Conservation (phyloP, 116 monocot genomes). For the Posidonia oceanica region DNA sequence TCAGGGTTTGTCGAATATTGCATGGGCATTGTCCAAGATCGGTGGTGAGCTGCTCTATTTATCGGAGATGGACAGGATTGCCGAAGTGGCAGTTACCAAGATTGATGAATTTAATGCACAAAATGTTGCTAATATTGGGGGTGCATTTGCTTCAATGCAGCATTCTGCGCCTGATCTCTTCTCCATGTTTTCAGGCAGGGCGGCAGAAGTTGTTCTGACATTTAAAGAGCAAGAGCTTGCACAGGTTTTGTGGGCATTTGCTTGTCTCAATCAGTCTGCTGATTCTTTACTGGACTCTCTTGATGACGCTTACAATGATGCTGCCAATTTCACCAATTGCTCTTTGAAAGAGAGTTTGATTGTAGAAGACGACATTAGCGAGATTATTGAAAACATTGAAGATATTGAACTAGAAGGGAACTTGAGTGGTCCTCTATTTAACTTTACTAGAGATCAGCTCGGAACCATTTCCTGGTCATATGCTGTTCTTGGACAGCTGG, state of each 20-base stretch:
- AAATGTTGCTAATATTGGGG: constrained; percentile 89
- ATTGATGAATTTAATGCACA: constrained; percentile 79
- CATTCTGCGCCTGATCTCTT: constrained; percentile 77
- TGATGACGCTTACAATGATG: constrained; percentile 40
- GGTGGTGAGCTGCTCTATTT: constrained; percentile 84
- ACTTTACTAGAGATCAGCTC: constrained; percentile 73
- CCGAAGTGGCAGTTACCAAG: constrained; percentile 66
- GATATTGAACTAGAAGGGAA: constrained; percentile 8
- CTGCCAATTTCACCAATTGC: constrained; percentile 4
- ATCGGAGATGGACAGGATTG: constrained; percentile 95
- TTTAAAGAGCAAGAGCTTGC: constrained; percentile 83
- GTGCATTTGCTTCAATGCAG: constrained; percentile 88
- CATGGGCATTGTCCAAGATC: constrained; percentile 95
- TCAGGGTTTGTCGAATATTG: constrained; percentile 88
- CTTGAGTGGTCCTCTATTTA: constrained; percentile 9
- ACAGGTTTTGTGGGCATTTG: constrained; percentile 90
- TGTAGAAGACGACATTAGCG: constrained; percentile 3
- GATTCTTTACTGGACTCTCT: constrained; percentile 55
- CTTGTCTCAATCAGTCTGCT: constrained; percentile 61
- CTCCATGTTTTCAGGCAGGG: constrained; percentile 37
- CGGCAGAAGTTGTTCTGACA: constrained; percentile 41
- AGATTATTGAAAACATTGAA: constrained; percentile 4
- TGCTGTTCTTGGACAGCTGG: constrained; percentile 74
- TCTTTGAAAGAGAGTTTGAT: constrained; percentile 12
- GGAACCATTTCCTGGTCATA: constrained; percentile 92